Evolutionary conservation across 148 eudicot species (phyloP).

Genomic region (Rhododendron ovatum): DNA sequence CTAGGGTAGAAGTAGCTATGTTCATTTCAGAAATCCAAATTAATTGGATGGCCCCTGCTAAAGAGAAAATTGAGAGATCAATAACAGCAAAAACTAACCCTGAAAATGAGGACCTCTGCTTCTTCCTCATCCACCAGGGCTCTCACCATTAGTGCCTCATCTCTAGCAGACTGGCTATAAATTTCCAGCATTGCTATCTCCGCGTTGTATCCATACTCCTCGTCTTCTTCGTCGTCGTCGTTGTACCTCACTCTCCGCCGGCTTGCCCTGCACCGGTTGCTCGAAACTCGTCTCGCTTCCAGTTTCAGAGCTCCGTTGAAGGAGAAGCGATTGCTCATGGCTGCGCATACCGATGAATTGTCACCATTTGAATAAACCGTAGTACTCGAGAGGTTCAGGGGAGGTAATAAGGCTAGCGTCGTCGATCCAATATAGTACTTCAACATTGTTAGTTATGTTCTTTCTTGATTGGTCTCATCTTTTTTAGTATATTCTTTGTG

Average conservation of each 20-base stretch:
- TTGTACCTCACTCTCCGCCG: conserved; percentile 44
- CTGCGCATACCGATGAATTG: neutral
- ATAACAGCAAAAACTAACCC: conserved; percentile 24
- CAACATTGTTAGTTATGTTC: neutral
- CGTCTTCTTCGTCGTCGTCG: conserved; percentile 26
- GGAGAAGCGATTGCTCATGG: neutral
- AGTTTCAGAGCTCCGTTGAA: neutral
- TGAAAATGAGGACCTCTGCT: conserved; percentile 61
- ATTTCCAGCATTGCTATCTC: conserved; percentile 61
- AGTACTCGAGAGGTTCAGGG: neutral
- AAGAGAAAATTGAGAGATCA: neutral
- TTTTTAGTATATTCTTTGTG: neutral
- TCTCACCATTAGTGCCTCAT: conserved; percentile 62
- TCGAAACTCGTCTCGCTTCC: neutral
- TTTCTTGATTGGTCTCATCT: neutral
- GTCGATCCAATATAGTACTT: neutral
- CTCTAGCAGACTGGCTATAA: conserved; percentile 49
- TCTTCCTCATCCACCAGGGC: conserved; percentile 56
- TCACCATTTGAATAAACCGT: neutral
- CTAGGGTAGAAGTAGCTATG: neutral
- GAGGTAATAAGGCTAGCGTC: neutral
- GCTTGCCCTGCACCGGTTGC: conserved; percentile 27
- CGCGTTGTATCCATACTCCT: conserved; percentile 46
- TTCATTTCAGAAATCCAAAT: neutral
- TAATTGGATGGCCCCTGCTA: too few species aligned